Evolutionary conservation across 140 eudicot genomes (phyloP), one percentile per base, ranked within the genome.

Genomic region (Stevia rebaudiana): DNA sequence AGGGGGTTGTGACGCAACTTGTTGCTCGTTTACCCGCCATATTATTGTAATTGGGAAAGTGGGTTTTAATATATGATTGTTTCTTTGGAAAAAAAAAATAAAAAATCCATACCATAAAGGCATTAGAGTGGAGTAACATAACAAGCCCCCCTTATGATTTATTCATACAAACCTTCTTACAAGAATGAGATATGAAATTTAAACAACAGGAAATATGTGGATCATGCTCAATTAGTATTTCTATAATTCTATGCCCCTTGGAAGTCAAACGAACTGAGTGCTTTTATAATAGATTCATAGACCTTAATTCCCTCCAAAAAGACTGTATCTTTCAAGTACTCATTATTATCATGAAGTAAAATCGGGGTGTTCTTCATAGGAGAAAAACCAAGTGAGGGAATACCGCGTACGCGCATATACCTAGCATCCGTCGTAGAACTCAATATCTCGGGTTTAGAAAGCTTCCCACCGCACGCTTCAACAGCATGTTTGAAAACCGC

Each of bases 321-420:
- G 13, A 83, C 80, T 1, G 71, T 67, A 47, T 85, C 98, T 71
- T 72, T 65, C 68, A 91, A 58, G 67, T 47, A 77, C 95, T 91
- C 98, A 56, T 91, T 80, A 76, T 91, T 96, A 39, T 84, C 98
- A 16, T 91, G 96, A 47, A 87, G 96, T 64, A 87, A 78, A 40
- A 91, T 84, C 5, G 95, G 92, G 11, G 96, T 87, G 47, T 83
- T 84, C 81, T 77, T 82, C 96, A 91, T 91, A 12, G 98, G 98
- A 23, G 96, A 91, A 76, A 91, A 91, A 49, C 98, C 96, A 53
- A 91, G 33, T 4, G 95, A 30, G 7, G 96, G 92, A 13, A 91
- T 83, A 16, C 95, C 96, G 64, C 69, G 63, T 24, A 74, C 82
- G 2, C 98, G 76, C 79, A 87, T 11, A 71, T 57, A 91, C 18